These are phyloP conservation scores for Tetrapisispora nanseiensis DNA, from an alignment of 805 yeast species.

Conservation along the genomic window DNA sequence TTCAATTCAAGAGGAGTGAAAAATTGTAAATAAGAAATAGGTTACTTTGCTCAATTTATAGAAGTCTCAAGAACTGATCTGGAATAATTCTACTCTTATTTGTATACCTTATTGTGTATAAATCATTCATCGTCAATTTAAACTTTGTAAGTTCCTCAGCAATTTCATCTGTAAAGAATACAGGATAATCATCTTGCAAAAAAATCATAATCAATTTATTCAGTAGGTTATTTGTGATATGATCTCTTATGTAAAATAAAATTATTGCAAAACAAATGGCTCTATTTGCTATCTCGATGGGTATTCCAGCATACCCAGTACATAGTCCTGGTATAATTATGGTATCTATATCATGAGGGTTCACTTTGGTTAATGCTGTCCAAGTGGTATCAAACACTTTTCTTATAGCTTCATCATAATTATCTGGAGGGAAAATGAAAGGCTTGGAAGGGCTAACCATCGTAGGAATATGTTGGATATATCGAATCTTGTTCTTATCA, in stretches of 20 bases:
- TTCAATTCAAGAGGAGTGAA: too few species aligned
- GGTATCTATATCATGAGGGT: conserved; percentile 16
- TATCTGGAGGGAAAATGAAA: conserved; percentile 8
- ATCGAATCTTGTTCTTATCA: conserved; percentile 10
- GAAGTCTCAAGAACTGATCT: background rate
- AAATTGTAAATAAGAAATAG: too few species aligned
- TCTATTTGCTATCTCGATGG: conserved; percentile 18
- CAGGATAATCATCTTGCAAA: conserved; percentile 16
- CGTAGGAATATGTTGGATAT: conserved; percentile 27
- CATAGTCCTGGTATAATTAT: conserved; percentile 26
- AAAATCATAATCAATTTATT: conserved; percentile 23
- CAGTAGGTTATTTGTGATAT: conserved; percentile 14
- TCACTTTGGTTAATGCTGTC: conserved; percentile 14
- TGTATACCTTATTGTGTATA: background rate
- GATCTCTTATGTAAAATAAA: conserved; percentile 11
- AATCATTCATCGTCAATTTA: background rate
- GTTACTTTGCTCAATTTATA: background rate
- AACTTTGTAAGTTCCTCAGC: background rate
- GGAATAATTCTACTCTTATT: background rate
- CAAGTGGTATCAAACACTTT: conserved; percentile 26
- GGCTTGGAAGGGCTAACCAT: conserved; percentile 22
- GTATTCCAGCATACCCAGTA: conserved; percentile 28
- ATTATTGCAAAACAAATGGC: conserved; percentile 25
- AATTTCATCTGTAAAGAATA: conserved; percentile 6
- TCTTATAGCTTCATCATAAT: conserved; percentile 17